Evolutionary conservation across 2,329 filamentous ascomycete genomes (phyloP), one percentile per base, ranked within the genome.

Genomic region (Orbilia quercus): DNA sequence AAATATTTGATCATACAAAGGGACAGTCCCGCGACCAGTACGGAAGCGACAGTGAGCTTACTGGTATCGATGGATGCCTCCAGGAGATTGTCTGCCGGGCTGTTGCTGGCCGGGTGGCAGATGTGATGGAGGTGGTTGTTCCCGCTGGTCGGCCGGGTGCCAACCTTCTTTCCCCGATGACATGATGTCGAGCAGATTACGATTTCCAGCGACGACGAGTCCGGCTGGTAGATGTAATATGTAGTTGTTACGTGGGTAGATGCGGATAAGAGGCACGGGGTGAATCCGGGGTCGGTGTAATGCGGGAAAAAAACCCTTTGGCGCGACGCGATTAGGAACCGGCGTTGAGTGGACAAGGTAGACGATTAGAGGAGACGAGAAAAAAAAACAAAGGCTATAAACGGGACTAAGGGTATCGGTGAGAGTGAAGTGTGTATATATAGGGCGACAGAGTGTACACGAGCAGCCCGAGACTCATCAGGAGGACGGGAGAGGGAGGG

Each of bases 91-190:
- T 62, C 69, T 65, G 23, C 69, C 69, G 11, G 53, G 48, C 48
- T 66, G 69, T 20, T 47, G 40, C 34, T 60, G 55, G 28, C 55
- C 23, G 6, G 69, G 69, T 23, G 69, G 69, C 22, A 66, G 55
- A 48, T 73, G 69, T 40, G 60, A 44, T 34, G 53, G 60, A 42
- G 69, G 69, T 54, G 69, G 69, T 40, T 73, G 69, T 7, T 73
- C 69, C 69, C 69, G 60, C 25, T 73, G 69, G 69, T 66, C 69
- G 54, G 69, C 69, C 40, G 60, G 69, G 40, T 73, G 60, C 69
- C 69, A 73, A 47, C 69, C 63, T 44, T 73, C 69, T 51, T 73
- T 73, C 23, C 54, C 69, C 44, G 66, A 63, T 59, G 67, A 62
- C 69, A 73, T 73, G 62, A 48, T 45, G 53, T 25, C 44, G 31